Evolutionary conservation across 2,329 filamentous ascomycete genomes (phyloP).

Genomic region (Scopulariopsis brevicaulis): DNA sequence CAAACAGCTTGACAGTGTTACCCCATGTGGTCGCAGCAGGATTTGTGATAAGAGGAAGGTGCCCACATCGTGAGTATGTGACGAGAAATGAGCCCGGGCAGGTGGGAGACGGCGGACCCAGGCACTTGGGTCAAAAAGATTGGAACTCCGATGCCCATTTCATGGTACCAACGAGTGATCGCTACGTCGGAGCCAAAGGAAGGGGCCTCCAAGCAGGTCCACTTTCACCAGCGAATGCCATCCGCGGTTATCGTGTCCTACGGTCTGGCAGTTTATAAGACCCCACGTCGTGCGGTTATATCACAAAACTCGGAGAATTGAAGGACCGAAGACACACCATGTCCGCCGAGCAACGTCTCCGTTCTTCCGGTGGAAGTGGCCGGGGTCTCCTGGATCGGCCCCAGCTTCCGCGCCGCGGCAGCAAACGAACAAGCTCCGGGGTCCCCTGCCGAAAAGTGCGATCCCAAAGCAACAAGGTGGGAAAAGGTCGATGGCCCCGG

Average conservation of each 20-base stretch:
- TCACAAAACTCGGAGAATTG: too few relatives aligned
- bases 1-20: background rate
- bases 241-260: too few relatives aligned
- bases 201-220: background rate
- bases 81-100: background rate
- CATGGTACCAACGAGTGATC: background rate
- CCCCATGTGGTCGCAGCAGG: background rate
- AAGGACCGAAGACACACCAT: too few relatives aligned
- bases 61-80: background rate
- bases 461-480: background rate
- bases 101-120: background rate
- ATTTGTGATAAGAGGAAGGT: background rate
- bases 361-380: too few relatives aligned
- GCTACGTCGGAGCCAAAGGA: background rate
- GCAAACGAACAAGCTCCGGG: background rate
- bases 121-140: background rate
- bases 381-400: background rate
- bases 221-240: too few relatives aligned
- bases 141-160: background rate
- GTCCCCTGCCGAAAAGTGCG: background rate
- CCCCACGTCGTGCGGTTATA: too few relatives aligned
- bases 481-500: background rate
- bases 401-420: background rate
- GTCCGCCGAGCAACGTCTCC: too few relatives aligned
- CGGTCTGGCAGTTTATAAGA: too few relatives aligned